phyloP scores from a whole-genome alignment of 768 basidiomycete genomes.

The Boletus speciosus region DNA sequence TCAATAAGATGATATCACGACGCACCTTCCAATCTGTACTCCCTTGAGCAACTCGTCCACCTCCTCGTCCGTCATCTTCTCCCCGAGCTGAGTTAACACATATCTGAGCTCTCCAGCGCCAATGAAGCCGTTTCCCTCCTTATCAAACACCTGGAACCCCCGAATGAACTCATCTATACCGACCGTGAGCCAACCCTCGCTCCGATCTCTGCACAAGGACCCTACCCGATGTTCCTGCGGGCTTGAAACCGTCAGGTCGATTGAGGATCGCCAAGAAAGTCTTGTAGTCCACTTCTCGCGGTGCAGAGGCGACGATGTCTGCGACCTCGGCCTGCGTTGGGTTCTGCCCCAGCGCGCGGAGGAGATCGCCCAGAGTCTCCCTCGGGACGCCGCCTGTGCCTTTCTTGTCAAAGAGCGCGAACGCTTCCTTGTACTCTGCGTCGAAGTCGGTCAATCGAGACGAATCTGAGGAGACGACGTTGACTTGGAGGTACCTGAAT shows the following conservation, averaged over 20 bases:
- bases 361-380: constrained; percentile 85
- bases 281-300: constrained; percentile 89
- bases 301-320: constrained; percentile 69
- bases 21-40: constrained; percentile 84
- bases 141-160: constrained; percentile 98
- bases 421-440: constrained; percentile 95
- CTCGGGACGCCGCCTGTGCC: constrained; percentile 88
- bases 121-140: constrained; percentile 69
- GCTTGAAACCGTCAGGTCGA: constrained; percentile 94
- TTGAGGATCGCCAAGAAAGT: constrained; percentile 89
- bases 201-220: constrained; percentile 14
- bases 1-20: constrained; percentile 16
- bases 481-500: constrained; percentile 39
- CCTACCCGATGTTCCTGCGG: constrained; percentile 89
- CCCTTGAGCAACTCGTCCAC: constrained; percentile 97
- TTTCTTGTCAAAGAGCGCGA: constrained; percentile 96
- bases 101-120: constrained; percentile 68
- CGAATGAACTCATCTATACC: constrained; percentile 95
- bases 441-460: constrained; percentile 2
- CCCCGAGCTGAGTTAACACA: constrained; percentile 92
- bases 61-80: constrained; percentile 98
- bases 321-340: constrained; percentile 98
- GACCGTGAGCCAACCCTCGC: neutral
- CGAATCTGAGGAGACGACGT: neutral
- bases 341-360: constrained; percentile 95